Evolutionary conservation across 2,329 filamentous ascomycete genomes (phyloP).

Genomic region (Trichoderma koningiopsis): DNA sequence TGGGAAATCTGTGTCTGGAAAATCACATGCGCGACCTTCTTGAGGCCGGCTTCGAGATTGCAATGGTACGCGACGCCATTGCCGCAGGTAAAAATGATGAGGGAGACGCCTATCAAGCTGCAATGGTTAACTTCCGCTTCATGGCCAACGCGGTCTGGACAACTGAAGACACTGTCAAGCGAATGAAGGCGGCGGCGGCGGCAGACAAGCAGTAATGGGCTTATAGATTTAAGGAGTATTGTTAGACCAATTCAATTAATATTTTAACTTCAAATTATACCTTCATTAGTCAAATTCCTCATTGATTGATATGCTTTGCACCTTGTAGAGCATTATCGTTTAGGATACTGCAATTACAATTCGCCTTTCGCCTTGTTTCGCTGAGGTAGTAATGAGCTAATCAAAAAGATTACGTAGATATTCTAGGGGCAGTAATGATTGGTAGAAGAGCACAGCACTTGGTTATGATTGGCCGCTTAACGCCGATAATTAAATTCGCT

Average conservation of each 20-base stretch:
- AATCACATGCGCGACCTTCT: not conserved
- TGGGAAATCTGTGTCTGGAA: not conserved
- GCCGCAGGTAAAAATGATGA: not conserved
- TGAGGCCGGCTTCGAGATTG: not conserved
- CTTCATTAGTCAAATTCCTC: no score
- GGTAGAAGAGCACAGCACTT: not conserved
- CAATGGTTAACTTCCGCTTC: not conserved
- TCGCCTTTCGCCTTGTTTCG: no score
- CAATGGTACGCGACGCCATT: not conserved
- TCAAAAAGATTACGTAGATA: no score
- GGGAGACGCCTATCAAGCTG: not conserved
- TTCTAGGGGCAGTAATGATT: not conserved
- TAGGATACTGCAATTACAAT: not conserved
- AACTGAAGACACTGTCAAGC: not conserved
- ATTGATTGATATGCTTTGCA: not conserved
- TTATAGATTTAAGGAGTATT: not conserved
- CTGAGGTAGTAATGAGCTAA: no score
- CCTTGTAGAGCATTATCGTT: not conserved
- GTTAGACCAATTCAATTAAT: not conserved
- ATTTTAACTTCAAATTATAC: not conserved
- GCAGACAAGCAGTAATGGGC: not conserved
- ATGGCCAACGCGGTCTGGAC: not conserved
- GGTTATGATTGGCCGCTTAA: not conserved
- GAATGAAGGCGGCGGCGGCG: not conserved
- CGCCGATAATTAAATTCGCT: no score